phyloP scores from a whole-genome alignment of 1,284 basidiomycete species.

The Sporisorium exsertum region DNA sequence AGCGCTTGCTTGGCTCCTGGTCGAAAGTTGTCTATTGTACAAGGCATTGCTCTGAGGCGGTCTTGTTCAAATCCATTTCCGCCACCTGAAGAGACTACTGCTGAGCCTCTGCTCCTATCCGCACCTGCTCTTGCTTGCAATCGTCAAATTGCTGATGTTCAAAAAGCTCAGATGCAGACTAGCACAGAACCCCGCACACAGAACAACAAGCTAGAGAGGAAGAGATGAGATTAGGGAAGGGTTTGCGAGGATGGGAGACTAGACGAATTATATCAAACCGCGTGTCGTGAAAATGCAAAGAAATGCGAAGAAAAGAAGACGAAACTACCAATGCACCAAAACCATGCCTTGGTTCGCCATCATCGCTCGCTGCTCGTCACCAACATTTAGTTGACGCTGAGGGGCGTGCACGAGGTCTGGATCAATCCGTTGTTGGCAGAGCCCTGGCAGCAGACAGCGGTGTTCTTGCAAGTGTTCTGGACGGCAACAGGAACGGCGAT shows the following conservation, averaged over 20 bases:
- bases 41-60: too few relatives aligned
- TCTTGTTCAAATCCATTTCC: too few relatives aligned
- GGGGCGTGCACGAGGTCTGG: constrained; percentile 54
- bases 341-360: background rate
- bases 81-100: too few relatives aligned
- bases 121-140: too few relatives aligned
- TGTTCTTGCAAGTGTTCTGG: constrained; percentile 54
- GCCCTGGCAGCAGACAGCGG: constrained; percentile 49
- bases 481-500: constrained; percentile 27
- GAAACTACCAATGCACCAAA: background rate
- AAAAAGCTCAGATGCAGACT: background rate
- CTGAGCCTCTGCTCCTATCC: too few relatives aligned
- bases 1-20: too few relatives aligned
- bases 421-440: constrained; percentile 53
- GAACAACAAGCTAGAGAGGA: background rate
- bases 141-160: too few relatives aligned
- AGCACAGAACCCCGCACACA: background rate
- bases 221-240: constrained; percentile 4
- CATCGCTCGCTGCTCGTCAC: background rate
- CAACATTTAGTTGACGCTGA: constrained; percentile 51
- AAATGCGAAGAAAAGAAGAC: constrained; percentile 5
- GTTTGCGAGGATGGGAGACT: background rate
- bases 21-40: too few relatives aligned
- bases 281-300: background rate
- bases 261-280: background rate